A percentile compares a stretch with the other conserved stretches of the same genome.
Evolutionary conservation across 2,329 filamentous ascomycete genomes (phyloP).

Genomic region (Ceratocystis papillata): DNA sequence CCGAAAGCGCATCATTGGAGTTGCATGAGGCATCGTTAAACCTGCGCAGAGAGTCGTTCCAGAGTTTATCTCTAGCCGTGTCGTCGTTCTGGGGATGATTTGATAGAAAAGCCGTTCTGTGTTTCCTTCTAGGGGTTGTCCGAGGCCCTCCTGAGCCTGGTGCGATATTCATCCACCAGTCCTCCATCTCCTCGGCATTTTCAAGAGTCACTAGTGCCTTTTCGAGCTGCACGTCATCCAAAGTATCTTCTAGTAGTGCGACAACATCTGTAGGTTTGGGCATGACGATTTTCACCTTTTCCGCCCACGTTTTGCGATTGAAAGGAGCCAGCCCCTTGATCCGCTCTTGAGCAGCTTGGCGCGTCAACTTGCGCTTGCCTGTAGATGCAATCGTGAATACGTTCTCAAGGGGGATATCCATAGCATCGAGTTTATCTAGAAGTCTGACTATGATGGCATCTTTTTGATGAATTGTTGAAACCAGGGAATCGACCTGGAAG

Average conservation of each 20-base stretch:
- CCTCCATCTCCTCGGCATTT: slow-evolving; percentile 4
- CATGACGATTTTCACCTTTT: neutral
- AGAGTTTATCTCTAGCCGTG: neutral
- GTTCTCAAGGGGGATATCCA: slow-evolving; percentile 42
- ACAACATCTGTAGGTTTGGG: neutral
- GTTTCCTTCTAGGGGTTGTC: neutral
- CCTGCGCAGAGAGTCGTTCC: neutral
- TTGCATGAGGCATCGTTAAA: neutral
- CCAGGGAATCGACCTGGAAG: slow-evolving; percentile 37
- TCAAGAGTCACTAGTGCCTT: neutral
- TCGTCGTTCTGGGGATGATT: neutral
- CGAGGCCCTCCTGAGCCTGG: slow-evolving; percentile 12
- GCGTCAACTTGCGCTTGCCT: slow-evolving; percentile 38
- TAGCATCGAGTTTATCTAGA: slow-evolving; percentile 44
- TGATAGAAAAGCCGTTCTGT: neutral
- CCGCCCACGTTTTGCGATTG: slow-evolving; percentile 12
- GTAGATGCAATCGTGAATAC: slow-evolving; percentile 41
- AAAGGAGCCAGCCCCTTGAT: slow-evolving; percentile 45
- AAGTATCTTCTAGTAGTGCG: slow-evolving; percentile 14
- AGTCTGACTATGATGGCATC: slow-evolving; percentile 42
- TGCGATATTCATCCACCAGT: slow-evolving; percentile 20
- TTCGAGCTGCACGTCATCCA: slow-evolving; percentile 14
- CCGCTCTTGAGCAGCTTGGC: slow-evolving; percentile 38
- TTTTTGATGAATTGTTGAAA: slow-evolving; percentile 39
- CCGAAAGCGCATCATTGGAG: neutral